A percentile compares a stretch with the other conserved stretches of the same genome.
phyloP scores from a whole-genome alignment of 306 rosid genomes.

The Mimosa pudica region DNA sequence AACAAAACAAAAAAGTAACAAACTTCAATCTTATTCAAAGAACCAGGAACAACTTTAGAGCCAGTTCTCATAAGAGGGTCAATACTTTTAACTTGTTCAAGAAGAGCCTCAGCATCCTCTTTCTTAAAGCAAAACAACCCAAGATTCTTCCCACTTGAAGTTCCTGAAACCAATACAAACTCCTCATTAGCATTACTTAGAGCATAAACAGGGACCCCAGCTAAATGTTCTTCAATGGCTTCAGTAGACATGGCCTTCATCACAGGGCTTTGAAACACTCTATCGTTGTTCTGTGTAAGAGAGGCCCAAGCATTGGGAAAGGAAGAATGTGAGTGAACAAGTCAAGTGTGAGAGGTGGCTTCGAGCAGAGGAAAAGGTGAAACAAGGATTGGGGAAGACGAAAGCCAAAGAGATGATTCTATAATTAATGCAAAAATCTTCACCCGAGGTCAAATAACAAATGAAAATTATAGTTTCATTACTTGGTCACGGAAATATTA shows the following conservation, averaged over 20 bases:
- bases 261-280: slow-evolving; percentile 20
- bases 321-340: background rate
- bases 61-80: slow-evolving; percentile 66
- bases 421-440: no score
- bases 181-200: slow-evolving; percentile 82
- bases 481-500: slow-evolving; percentile 8
- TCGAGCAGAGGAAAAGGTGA: background rate
- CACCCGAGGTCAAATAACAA: slow-evolving; percentile 5
- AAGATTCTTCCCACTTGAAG: slow-evolving; percentile 59
- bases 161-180: slow-evolving; percentile 79
- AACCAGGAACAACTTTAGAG: slow-evolving; percentile 87
- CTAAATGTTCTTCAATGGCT: slow-evolving; percentile 75
- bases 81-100: slow-evolving; percentile 57
- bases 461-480: slow-evolving; percentile 14
- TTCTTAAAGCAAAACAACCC: slow-evolving; percentile 87
- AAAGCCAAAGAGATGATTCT: background rate
- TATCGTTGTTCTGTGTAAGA: slow-evolving; percentile 35
- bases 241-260: slow-evolving; percentile 54
- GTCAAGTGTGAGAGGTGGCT: background rate
- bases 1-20: background rate
- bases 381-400: background rate
- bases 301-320: slow-evolving; percentile 62
- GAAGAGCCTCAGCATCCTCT: no score
- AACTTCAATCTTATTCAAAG: slow-evolving; percentile 69
- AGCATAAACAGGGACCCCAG: slow-evolving; percentile 94